A percentile compares a stretch with the other conserved stretches of the same genome.
Evolutionary conservation across 768 basidiomycete genomes (phyloP).

Genomic region (Auriculariales sp.): DNA sequence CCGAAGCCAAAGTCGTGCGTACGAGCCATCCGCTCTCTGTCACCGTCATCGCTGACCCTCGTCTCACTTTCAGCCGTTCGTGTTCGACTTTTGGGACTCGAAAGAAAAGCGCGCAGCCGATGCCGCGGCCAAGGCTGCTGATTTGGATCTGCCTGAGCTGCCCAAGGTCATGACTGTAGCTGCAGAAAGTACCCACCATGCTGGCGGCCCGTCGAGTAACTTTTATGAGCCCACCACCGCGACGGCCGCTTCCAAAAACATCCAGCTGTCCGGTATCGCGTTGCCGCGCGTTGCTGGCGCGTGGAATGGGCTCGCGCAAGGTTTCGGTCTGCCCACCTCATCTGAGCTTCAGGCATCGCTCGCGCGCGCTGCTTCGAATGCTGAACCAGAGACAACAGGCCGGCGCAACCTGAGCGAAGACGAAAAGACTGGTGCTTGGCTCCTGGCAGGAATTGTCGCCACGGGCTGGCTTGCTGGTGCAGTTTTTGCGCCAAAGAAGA

Average conservation of each 20-base stretch:
- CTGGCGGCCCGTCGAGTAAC: constrained; percentile 32
- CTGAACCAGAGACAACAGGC: constrained; percentile 8
- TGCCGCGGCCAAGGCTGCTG: constrained; percentile 12
- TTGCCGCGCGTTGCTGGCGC: constrained; percentile 11
- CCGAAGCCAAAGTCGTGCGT: constrained; percentile 48
- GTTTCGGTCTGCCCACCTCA: constrained; percentile 21
- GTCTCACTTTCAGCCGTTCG: constrained; percentile 32
- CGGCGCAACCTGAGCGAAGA: constrained; percentile 25
- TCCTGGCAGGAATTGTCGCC: constrained; percentile 31
- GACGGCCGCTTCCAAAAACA: constrained; percentile 10
- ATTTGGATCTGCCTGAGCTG: constrained; percentile 4
- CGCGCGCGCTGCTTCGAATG: constrained; percentile 7
- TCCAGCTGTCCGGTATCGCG: constrained; percentile 8
- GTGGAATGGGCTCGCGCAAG: constrained; percentile 22
- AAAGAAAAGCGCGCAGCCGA: constrained; percentile 20
- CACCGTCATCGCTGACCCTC: constrained; percentile 3
- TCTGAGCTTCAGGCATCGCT: constrained; percentile 10
- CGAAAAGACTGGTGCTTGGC: constrained; percentile 33
- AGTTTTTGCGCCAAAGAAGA: constrained; percentile 5
- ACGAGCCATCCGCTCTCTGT: neutral
- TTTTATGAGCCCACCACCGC: constrained; percentile 16
- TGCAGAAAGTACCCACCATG: constrained; percentile 29
- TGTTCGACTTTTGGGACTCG: constrained; percentile 45
- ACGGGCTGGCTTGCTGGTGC: constrained; percentile 34
- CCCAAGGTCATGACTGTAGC: constrained; percentile 40